Evolutionary conservation across 345 rosid species (phyloP).

Genomic region (Brassica rapa): DNA sequence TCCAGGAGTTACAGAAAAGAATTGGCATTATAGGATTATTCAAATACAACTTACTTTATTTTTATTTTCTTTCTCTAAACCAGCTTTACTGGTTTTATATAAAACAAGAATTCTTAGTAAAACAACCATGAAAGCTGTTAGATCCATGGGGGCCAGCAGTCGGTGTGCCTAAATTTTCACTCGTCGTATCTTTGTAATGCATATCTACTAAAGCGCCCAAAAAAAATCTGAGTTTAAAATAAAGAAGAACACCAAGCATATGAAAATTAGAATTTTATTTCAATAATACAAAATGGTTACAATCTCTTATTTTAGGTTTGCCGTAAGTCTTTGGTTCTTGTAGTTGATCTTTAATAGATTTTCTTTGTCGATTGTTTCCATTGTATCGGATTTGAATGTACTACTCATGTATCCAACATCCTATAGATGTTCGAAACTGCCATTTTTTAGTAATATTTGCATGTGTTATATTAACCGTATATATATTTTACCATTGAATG

Average conservation of each 20-base stretch:
- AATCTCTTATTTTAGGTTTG: background rate
- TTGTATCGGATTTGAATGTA: background rate
- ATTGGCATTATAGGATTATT: conserved; percentile 13
- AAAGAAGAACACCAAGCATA: background rate
- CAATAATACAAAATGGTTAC: background rate
- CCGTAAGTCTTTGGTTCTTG: background rate
- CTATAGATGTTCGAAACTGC: background rate
- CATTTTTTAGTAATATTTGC: background rate
- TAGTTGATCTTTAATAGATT: background rate
- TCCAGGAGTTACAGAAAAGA: conserved; percentile 15
- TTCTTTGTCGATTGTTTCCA: background rate
- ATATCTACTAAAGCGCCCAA: background rate
- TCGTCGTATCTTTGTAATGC: background rate
- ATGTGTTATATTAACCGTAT: background rate
- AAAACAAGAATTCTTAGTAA: background rate
- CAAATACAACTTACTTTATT: background rate
- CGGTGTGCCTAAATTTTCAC: conserved; percentile 2
- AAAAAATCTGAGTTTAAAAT: background rate
- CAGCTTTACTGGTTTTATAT: background rate
- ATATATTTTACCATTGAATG: background rate
- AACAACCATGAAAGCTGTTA: conserved; percentile 13
- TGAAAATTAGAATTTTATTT: background rate
- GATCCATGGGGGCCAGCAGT: conserved; percentile 1
- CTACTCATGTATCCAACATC: background rate
- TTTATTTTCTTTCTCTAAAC: background rate